Percentiles rank a stretch among this genome's conserved stretches.
Conservation (phyloP, 2,329 filamentous ascomycete genomes). For the Fusarium abutilonis region DNA sequence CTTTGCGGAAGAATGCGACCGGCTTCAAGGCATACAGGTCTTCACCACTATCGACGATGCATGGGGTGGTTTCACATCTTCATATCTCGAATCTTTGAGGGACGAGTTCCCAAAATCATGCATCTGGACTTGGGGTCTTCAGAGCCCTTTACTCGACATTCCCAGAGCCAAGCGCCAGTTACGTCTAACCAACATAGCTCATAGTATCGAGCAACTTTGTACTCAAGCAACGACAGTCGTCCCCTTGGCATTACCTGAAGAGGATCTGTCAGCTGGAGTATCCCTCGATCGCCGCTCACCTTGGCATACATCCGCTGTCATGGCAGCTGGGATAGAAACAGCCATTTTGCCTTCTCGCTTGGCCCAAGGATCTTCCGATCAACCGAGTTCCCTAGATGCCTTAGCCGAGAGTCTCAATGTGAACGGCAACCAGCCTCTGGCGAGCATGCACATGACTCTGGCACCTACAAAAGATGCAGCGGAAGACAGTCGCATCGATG, state of each 20-base stretch:
- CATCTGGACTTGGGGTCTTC: conserved; percentile 87
- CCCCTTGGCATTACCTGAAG: conserved; percentile 74
- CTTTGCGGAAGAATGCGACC: conserved; percentile 93
- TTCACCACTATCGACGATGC: conserved; percentile 78
- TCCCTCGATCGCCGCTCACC: conserved; percentile 69
- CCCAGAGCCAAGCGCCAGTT: conserved; percentile 63
- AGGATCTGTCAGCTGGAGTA: conserved; percentile 65
- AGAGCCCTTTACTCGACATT: conserved; percentile 66
- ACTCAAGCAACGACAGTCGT: conserved; percentile 80
- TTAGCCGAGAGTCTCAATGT: conserved; percentile 75
- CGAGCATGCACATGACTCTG: conserved; percentile 75
- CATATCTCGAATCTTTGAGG: conserved; percentile 78
- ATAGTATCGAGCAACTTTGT: conserved; percentile 74
- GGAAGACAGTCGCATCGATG: conserved; percentile 45
- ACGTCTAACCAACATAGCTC: conserved; percentile 77
- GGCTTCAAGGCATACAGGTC: conserved; percentile 87
- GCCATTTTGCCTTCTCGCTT: conserved; percentile 80
- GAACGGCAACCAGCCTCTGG: conserved; percentile 82
- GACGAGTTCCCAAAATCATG: conserved; percentile 92
- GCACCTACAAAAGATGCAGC: conserved; percentile 46
- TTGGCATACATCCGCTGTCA: conserved; percentile 84
- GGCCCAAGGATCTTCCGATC: conserved; percentile 54
- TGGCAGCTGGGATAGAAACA: conserved; percentile 80
- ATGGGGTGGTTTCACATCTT: conserved; percentile 80
- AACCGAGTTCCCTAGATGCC: conserved; percentile 64